Evolutionary conservation across 352 stramenopile species (phyloP).

Genomic region (Globisporangium sylvaticum): DNA sequence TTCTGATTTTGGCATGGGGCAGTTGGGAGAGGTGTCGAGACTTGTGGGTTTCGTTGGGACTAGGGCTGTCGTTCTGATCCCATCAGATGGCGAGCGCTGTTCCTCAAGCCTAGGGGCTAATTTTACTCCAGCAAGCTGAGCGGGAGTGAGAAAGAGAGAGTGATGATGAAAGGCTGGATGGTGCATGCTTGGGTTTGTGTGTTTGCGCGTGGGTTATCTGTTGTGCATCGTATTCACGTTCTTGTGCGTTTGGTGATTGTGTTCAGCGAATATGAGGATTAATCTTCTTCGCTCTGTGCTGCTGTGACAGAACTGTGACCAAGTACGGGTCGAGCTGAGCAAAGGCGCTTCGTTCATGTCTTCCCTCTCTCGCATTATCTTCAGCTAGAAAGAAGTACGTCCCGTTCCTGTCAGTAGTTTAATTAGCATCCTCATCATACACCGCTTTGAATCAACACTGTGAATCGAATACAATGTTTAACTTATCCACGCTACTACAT

Average conservation of each 20-base stretch:
- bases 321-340: constrained; percentile 16
- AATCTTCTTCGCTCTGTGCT: constrained; percentile 13
- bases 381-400: not conserved
- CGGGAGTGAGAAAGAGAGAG: not conserved
- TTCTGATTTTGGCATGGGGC: not conserved
- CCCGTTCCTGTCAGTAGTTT: constrained; percentile 2
- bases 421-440: not conserved
- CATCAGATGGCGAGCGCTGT: constrained; percentile 3
- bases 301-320: constrained; percentile 9
- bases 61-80: not conserved
- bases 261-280: constrained; percentile 10
- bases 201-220: not conserved
- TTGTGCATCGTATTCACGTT: constrained; percentile 10
- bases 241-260: constrained; percentile 7
- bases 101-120: not conserved
- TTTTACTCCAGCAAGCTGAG: not conserved
- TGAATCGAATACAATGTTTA: constrained; percentile 7
- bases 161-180: not conserved
- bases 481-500: not conserved
- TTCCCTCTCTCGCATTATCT: not conserved
- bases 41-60: not conserved
- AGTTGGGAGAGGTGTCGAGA: not conserved
- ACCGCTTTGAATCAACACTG: not conserved
- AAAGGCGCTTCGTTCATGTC: not conserved
- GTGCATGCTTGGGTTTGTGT: not conserved